phyloP scores from a whole-genome alignment of 2,329 filamentous ascomycete species.

The Colletotrichum agaves region DNA sequence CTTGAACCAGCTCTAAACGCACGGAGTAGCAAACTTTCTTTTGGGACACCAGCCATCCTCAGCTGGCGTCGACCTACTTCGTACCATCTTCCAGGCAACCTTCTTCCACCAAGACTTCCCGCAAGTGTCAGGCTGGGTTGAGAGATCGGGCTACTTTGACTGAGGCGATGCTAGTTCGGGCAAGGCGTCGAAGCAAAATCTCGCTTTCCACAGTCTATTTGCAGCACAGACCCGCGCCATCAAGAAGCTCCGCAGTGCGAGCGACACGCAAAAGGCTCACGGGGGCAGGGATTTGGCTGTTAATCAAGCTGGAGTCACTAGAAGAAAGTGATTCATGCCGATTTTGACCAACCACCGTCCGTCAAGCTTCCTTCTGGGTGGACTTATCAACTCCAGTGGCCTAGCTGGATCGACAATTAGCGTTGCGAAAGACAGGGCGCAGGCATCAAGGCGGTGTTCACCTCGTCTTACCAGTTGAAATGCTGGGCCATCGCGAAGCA shows the following conservation, averaged over 20 bases:
- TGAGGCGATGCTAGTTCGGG: slow-evolving; percentile 8
- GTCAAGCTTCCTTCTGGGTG: neutral
- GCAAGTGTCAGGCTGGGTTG: slow-evolving; percentile 14
- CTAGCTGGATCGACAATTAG: slow-evolving; percentile 29
- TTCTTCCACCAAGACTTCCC: slow-evolving; percentile 3
- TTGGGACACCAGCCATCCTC: slow-evolving; percentile 14
- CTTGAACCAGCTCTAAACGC: slow-evolving; percentile 31
- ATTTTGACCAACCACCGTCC: slow-evolving; percentile 17
- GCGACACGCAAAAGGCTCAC: slow-evolving; percentile 22
- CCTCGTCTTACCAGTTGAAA: slow-evolving; percentile 15
- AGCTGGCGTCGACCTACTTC: neutral
- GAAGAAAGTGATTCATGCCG: slow-evolving; percentile 17
- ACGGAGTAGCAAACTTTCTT: slow-evolving; percentile 24
- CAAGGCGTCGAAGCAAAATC: slow-evolving; percentile 11
- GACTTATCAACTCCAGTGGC: neutral
- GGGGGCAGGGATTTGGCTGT: slow-evolving; percentile 10
- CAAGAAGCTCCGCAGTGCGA: slow-evolving; percentile 18
- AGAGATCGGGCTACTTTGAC: slow-evolving; percentile 1
- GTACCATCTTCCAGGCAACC: slow-evolving; percentile 3
- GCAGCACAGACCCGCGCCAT: slow-evolving; percentile 22
- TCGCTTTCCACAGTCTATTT: slow-evolving; percentile 1
- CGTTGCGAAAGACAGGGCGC: slow-evolving; percentile 5
- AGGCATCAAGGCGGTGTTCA: slow-evolving; percentile 11
- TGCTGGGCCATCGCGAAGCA: slow-evolving; percentile 12
- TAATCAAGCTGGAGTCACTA: slow-evolving; percentile 19